Evolutionary conservation across 1,139 yeast species (phyloP).

Genomic region (Nadsonia starkeyi-henricii): DNA sequence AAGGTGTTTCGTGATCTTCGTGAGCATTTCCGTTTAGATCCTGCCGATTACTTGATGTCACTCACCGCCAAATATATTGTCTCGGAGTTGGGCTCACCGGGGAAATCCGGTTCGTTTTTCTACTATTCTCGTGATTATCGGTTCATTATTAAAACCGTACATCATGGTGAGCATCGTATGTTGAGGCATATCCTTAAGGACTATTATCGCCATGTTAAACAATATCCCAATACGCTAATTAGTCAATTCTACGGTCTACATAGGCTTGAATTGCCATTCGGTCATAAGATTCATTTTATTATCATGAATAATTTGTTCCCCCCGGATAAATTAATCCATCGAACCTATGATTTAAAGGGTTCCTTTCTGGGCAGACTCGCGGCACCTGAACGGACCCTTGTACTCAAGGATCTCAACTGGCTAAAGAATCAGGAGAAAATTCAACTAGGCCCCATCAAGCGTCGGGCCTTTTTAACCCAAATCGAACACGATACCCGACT

Average conservation of each 20-base stretch:
- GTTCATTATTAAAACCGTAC: slow-evolving; percentile 89
- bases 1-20: slow-evolving; percentile 82
- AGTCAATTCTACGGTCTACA: slow-evolving; percentile 94
- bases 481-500: slow-evolving; percentile 59
- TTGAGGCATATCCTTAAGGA: slow-evolving; percentile 58
- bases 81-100: slow-evolving; percentile 89
- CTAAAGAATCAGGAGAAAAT: slow-evolving; percentile 48
- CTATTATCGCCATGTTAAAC: slow-evolving; percentile 66
- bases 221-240: slow-evolving; percentile 73
- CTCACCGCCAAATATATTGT: slow-evolving; percentile 84
- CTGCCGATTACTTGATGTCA: slow-evolving; percentile 88
- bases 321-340: slow-evolving; percentile 76
- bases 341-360: slow-evolving; percentile 82
- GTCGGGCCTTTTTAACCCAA: slow-evolving; percentile 47
- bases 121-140: slow-evolving; percentile 88
- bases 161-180: slow-evolving; percentile 82
- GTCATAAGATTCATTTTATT: slow-evolving; percentile 76
- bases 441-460: slow-evolving; percentile 58
- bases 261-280: slow-evolving; percentile 76
- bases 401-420: slow-evolving; percentile 81
- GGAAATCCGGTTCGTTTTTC: slow-evolving; percentile 91
- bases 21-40: slow-evolving; percentile 72
- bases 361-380: slow-evolving; percentile 66
- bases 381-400: slow-evolving; percentile 13
- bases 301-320: slow-evolving; percentile 97